Evolutionary conservation across 2,329 filamentous ascomycete species (phyloP), one percentile per base, ranked within the genome.

Genomic region (Claviceps sorghi): DNA sequence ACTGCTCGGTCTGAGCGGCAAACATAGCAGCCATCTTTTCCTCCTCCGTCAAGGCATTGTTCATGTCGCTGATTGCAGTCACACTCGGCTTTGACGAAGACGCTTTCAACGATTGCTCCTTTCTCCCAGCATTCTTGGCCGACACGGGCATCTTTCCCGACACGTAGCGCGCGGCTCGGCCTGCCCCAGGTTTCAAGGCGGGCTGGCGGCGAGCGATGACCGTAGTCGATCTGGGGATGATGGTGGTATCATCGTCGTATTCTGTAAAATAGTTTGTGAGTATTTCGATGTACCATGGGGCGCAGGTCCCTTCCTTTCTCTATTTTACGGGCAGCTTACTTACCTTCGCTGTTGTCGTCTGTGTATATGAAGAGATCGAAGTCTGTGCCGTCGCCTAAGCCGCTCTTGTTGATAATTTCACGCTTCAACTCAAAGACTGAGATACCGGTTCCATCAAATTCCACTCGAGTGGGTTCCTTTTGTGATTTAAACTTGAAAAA

Each of bases 401-500:
- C 88, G 69, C 88, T 94, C 69, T 91, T 87, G 68, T 80, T 83
- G 73, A 98, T 98, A 64, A 98, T 98, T 72, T 97, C 93, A 74
- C 91, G 86, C 74, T 98, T 98, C 65, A 98, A 78, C 67, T 98
- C 94, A 72, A 97, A 98, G 58, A 97, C 93, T 56, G 91, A 95
- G 65, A 97, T 95, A 69, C 88, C 88, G 62, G 91, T 96, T 65
- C 93, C 93, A 71, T 98, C 91, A 69, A 98, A 97, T 65, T 90
- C 87, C 63, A 98, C 89, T 65, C 90, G 83, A 53, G 88, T 88
- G 55, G 89, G 88, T 66, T 97, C 93, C 74, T 89, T 96, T 67
- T 94, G 89, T 61, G 91, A 97, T 74, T 96, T 97, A 83, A 98
- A 98, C 74, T 95, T 95, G 86, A 96, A 98, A 73, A 96, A 97